Evolutionary conservation across 805 yeast genomes (phyloP), one percentile per base, ranked within the genome.

Genomic region (Metschnikowia kunwiensis): DNA sequence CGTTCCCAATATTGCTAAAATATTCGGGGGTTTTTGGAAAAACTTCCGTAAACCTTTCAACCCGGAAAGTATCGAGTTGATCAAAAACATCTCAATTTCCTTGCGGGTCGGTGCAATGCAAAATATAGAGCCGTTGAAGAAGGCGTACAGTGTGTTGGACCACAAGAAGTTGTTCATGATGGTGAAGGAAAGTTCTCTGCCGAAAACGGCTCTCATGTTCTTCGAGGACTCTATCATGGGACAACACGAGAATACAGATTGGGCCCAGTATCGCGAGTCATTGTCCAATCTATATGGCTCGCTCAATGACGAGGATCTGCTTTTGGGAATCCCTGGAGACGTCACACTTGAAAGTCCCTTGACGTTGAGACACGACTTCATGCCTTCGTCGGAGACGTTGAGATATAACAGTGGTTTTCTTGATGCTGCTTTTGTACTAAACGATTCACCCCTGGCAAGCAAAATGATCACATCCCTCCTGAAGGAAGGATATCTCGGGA

Each of bases 271-370:
- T 18, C 27, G 38, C 10, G 21, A 31, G 6, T 7, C 43, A 1
- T 25, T 49, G 24, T 30, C 58, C 3, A 28, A 39, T 0, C 63
- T 82, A 1, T 85, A 80, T 53, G 61, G 65, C 5, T 53, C 68
- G 0, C 62, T 87, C 3, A 77, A 74, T 32, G 87, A 82, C 38
- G 61, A 67, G 3, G 95, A 87, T 53, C 57, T 85, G 25, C 53
- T 75, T 5, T 69, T 70, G 46, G 94, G 94, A 0, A 57, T 85
- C 7, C 86, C 89, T 0, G 70, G 74, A 10, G 64, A 70, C 14
- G 73, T 82, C 1, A 62, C 78, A 0, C 50, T 86, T 5, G 65
- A 65, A 0, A 70, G 70, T 40, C 82, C 85, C 0, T 44, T 80
- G 8, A 52, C 60, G 6, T 58, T 70, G 12, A 51, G 77, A 1